Evolutionary conservation across 75 land plant species (phyloP).

Genomic region (Chamaecyparis obtusa): DNA sequence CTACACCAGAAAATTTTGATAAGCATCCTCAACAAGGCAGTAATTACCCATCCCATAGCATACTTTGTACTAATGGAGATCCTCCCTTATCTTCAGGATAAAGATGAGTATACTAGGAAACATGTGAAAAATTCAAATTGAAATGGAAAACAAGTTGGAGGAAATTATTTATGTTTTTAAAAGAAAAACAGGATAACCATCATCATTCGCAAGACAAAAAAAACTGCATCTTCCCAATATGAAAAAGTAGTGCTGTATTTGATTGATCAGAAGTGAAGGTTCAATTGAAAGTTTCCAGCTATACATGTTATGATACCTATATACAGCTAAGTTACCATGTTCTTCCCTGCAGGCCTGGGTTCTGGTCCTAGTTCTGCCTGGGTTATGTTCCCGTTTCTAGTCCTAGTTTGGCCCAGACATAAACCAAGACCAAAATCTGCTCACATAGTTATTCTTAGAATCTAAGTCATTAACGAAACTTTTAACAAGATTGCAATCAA

Average conservation of each 20-base stretch:
- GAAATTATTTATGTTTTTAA: not conserved
- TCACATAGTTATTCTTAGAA: too few species aligned
- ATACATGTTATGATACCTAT: not conserved
- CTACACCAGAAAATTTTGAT: not conserved
- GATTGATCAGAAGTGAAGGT: not conserved
- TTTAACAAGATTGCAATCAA: too few species aligned
- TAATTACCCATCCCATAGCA: not conserved
- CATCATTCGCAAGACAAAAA: not conserved
- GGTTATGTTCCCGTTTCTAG: too few species aligned
- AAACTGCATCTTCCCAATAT: not conserved
- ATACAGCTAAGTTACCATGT: not conserved
- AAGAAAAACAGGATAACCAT: not conserved
- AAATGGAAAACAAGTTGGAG: not conserved
- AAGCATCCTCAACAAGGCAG: not conserved
- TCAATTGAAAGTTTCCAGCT: not conserved
- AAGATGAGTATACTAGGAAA: not conserved
- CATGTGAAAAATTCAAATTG: not conserved
- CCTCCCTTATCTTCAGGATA: not conserved
- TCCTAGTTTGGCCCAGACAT: too few species aligned
- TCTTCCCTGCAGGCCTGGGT: too few species aligned
- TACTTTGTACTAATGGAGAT: not conserved
- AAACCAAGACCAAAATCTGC: too few species aligned
- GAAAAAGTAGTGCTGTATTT: not conserved
- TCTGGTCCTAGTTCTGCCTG: too few species aligned
- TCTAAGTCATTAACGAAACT: too few species aligned